A percentile compares a stretch with the other conserved stretches of the same genome.
Evolutionary conservation across 306 rosid species (phyloP).

Genomic region (Ormosia emarginata): DNA sequence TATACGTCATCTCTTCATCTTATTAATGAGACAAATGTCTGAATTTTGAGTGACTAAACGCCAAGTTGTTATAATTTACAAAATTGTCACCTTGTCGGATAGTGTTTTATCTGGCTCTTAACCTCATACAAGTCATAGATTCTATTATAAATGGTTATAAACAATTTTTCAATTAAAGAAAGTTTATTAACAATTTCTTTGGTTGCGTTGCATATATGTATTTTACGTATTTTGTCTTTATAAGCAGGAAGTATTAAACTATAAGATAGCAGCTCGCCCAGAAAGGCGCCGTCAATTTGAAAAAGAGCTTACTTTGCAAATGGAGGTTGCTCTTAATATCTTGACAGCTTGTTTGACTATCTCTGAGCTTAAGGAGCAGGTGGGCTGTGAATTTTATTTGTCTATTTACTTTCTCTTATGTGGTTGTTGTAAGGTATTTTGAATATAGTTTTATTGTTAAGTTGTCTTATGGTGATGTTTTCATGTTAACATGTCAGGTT

Average conservation of each 20-base stretch:
- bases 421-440: constrained; percentile 22
- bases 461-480: constrained; percentile 23
- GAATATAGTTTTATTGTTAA: not conserved
- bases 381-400: constrained; percentile 21
- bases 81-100: constrained; percentile 4
- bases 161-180: constrained; percentile 17
- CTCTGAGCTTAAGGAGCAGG: constrained; percentile 97
- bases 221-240: constrained; percentile 28
- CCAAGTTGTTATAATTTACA: constrained; percentile 8
- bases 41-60: not conserved
- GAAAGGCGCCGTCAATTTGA: constrained; percentile 98
- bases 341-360: constrained; percentile 89
- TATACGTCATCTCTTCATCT: not conserved
- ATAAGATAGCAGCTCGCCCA: constrained; percentile 97
- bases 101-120: not conserved
- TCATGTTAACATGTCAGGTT: constrained; percentile 57
- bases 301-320: constrained; percentile 92
- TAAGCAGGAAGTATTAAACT: constrained; percentile 86
- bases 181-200: constrained; percentile 15
- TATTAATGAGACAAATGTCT: constrained; percentile 9
- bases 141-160: constrained; percentile 13
- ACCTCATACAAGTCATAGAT: not conserved
- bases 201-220: constrained; percentile 6
- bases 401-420: not conserved
- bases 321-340: constrained; percentile 85